These are phyloP conservation scores for Verruconis gallopava DNA, from an alignment of 2,329 filamentous ascomycete genomes.

Conservation along the genomic window DNA sequence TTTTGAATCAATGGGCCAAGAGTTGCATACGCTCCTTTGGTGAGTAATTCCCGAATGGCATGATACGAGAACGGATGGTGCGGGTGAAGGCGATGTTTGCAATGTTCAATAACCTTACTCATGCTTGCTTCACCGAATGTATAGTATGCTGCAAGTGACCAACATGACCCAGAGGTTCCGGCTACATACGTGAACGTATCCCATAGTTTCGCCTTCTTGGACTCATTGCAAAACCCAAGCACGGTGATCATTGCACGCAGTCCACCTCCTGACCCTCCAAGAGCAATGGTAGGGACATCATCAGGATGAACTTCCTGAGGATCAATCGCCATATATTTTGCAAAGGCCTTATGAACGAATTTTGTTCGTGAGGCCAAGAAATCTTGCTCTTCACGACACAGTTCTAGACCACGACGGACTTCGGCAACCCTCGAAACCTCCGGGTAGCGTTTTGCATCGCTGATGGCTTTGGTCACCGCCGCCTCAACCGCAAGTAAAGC, in stretches of 20 bases:
- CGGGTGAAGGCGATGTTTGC: too few relatives aligned
- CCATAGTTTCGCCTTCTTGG: conserved; percentile 12
- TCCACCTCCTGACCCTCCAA: conserved; percentile 21
- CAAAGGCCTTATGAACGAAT: conserved; percentile 17
- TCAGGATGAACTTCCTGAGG: conserved; percentile 18
- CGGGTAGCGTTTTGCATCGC: conserved; percentile 17
- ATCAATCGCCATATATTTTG: conserved; percentile 19
- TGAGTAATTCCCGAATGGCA: too few relatives aligned
- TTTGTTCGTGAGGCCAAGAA: conserved; percentile 16
- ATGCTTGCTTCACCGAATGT: too few relatives aligned
- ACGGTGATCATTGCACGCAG: conserved; percentile 20
- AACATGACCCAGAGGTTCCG: conserved; percentile 1
- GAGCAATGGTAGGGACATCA: conserved; percentile 20
- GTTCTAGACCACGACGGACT: conserved; percentile 19
- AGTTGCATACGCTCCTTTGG: too few relatives aligned
- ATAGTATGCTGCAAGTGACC: too few relatives aligned
- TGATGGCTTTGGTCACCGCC: conserved; percentile 17
- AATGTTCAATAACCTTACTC: too few relatives aligned
- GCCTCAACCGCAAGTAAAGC: not conserved
- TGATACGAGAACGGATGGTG: too few relatives aligned
- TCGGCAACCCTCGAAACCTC: conserved; percentile 17
- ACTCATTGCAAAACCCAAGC: conserved; percentile 19
- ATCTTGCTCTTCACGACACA: conserved; percentile 18
- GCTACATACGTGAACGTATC: conserved; percentile 1
- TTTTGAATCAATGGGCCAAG: too few relatives aligned